phyloP scores from a whole-genome alignment of 2,329 filamentous ascomycete species.

The Fusarium scirpi region DNA sequence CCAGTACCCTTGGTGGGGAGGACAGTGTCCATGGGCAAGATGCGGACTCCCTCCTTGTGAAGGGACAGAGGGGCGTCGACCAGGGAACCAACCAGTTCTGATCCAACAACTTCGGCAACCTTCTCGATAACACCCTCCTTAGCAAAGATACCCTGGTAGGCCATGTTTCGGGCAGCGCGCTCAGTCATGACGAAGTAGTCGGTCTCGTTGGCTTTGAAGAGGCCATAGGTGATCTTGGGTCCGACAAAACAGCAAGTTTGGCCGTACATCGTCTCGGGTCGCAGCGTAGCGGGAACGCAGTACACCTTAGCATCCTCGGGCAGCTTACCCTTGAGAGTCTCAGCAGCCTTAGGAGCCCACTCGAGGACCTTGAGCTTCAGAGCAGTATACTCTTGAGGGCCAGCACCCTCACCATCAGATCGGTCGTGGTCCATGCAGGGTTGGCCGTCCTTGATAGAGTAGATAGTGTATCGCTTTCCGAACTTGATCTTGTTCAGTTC shows the following conservation, averaged over 20 bases:
- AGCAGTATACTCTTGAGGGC: constrained; percentile 91
- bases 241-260: constrained; percentile 97
- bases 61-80: constrained; percentile 90
- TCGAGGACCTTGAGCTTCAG: constrained; percentile 92
- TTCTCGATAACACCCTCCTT: constrained; percentile 80
- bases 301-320: constrained; percentile 84
- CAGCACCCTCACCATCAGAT: constrained; percentile 62
- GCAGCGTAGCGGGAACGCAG: constrained; percentile 90
- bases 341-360: constrained; percentile 82
- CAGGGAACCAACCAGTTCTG: constrained; percentile 86
- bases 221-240: constrained; percentile 87
- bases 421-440: constrained; percentile 63
- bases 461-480: constrained; percentile 92
- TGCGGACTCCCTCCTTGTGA: constrained; percentile 84
- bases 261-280: constrained; percentile 99
- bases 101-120: constrained; percentile 79
- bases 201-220: constrained; percentile 82
- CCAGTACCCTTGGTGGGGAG: constrained; percentile 95
- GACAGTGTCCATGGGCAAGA: constrained; percentile 95
- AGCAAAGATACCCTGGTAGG: constrained; percentile 88
- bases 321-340: constrained; percentile 80
- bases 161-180: constrained; percentile 93
- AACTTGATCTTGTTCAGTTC: constrained; percentile 94
- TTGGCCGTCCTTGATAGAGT: constrained; percentile 65
- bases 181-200: constrained; percentile 89